Base-by-base conservation (phyloP, 208 protist species). In the Leishmania lainsoni region DNA sequence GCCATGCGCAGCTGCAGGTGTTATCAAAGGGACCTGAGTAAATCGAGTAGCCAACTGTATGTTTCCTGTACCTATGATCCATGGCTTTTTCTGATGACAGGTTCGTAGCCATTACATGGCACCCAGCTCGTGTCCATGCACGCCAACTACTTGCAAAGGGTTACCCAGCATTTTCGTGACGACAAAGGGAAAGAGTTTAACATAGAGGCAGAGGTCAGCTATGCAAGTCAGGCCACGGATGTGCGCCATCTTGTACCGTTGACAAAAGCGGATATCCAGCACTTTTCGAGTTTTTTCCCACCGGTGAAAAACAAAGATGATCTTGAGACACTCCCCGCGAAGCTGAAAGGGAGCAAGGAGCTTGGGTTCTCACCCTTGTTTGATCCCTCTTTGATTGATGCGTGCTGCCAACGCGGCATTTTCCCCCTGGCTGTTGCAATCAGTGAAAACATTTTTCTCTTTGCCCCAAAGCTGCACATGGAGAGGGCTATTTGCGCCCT, bases 361-460 rank as follows among this genome's bases (percentile, higher is more conserved):
- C 82, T 93, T 63, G 94, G 89, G 20, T 93, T 94, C 75, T 94
- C 90, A 17, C 86, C 85, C 16, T 35, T 95, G 45, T 97, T 95
- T 69, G 90, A 87, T 75, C 91, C 92, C 12, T n/a, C 56, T 16
- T 74, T 97, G 17, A 78, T 97, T 6, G 92, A 96, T 59, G 90
- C 75, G 8, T 92, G 91, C 58, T 96, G 92, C 70, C 84, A 89
- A 32, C 85, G 88, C 3, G 92, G 94, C 0, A 92, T 97, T 73
- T 97, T 97, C 72, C 94, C 94, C 5, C 29, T 96, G 5, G 65
- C 92, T 0, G 61, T 92, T 26, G 35, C 26, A 45, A 69, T 94
- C 2, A 76, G 78, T 8, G 22, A 49, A 6, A 59, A 75, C n/a
- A 51, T 78, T 63, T 95, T 83, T 77, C 5, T 95, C 0, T 97